Conservation (phyloP, 73 alveolate genomes). For the Paraurostyla sp. region DNA sequence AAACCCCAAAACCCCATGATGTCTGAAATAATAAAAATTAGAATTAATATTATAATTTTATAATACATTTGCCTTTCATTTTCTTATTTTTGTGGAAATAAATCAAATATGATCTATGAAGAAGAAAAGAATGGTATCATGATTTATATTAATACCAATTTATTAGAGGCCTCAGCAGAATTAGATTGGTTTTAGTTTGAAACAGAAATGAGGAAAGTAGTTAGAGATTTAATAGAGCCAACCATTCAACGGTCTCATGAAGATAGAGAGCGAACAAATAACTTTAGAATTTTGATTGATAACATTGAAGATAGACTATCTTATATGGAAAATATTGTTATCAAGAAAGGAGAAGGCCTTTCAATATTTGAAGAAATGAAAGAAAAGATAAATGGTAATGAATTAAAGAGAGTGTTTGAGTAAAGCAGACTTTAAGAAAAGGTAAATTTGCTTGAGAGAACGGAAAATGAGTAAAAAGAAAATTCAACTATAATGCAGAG, state of each 20-base stretch:
- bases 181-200: slow-evolving; percentile 47
- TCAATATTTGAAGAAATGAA: slow-evolving; percentile 17
- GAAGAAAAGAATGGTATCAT: neutral
- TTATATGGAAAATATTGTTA: slow-evolving; percentile 2
- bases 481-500: neutral
- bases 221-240: slow-evolving; percentile 44
- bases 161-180: slow-evolving; percentile 9
- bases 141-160: neutral
- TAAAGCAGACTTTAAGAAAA: neutral
- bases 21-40: no score
- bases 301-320: slow-evolving; percentile 15
- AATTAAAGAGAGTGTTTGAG: neutral
- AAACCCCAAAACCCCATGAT: no score
- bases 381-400: neutral
- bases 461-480: neutral
- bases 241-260: slow-evolving; percentile 36
- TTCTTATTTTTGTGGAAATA: no score
- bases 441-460: neutral
- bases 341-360: slow-evolving; percentile 26
- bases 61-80: no score
- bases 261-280: slow-evolving; percentile 35
- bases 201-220: slow-evolving; percentile 47
- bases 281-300: neutral
- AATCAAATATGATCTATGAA: slow-evolving; percentile 14
- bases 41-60: no score